Conservation (phyloP, 2,329 filamentous ascomycete genomes). For the Didymella arachidicola region DNA sequence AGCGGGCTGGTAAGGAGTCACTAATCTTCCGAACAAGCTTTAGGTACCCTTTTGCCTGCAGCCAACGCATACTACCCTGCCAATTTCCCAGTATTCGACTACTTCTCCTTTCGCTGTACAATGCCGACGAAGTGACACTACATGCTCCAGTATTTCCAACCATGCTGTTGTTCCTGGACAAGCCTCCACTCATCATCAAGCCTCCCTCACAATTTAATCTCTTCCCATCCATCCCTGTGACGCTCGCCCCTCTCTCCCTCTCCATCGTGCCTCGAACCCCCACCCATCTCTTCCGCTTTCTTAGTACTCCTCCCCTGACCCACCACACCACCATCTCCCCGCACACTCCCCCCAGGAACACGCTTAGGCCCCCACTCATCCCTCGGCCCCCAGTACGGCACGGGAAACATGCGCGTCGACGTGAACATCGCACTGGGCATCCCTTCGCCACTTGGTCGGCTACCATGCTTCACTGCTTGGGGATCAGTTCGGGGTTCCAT, state of each 20-base stretch:
- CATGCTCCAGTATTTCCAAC: no score
- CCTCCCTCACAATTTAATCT: neutral
- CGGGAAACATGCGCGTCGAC: neutral
- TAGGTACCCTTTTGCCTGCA: neutral
- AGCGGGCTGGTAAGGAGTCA: no score
- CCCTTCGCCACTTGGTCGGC: neutral
- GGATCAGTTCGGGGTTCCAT: neutral
- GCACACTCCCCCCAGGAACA: neutral
- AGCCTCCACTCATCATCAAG: neutral
- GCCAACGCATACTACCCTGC: neutral
- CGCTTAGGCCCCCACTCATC: neutral
- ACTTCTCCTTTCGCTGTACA: no score
- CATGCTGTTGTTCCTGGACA: no score
- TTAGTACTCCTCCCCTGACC: neutral
- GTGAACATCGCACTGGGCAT: neutral
- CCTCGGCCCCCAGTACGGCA: neutral
- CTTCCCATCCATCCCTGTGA: neutral
- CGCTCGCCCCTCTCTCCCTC: neutral
- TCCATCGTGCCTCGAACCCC: neutral
- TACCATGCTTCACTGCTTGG: neutral
- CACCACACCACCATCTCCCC: no score
- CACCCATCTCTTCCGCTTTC: neutral
- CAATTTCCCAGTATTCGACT: neutral
- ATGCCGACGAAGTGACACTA: no score
- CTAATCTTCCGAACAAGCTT: no score